Percentiles rank a stretch among this genome's conserved stretches.
These are phyloP conservation scores for Metarhizium rileyi DNA, from an alignment of 2,329 filamentous ascomycete genomes.

Conservation along the genomic window DNA sequence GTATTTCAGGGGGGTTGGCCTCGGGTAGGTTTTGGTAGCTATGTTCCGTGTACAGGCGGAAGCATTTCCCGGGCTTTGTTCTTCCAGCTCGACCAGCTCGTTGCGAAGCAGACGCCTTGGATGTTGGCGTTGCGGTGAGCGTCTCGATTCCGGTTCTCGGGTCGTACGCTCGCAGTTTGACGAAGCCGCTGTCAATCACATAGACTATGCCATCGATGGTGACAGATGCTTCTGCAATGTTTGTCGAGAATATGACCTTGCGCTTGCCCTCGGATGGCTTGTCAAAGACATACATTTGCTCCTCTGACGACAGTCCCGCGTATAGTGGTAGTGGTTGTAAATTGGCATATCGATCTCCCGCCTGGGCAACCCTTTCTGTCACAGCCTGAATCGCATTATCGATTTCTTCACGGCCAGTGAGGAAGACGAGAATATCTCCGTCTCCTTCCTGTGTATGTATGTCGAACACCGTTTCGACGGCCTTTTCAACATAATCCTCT, in stretches of 20 bases:
- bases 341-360: constrained; percentile 29
- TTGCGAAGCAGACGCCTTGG: constrained; percentile 87
- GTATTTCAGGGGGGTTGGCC: constrained; percentile 78
- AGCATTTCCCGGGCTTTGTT: constrained; percentile 87
- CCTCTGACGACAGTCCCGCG: constrained; percentile 77
- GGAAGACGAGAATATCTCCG: constrained; percentile 83
- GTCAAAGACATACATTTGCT: constrained; percentile 94
- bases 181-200: constrained; percentile 83
- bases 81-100: constrained; percentile 83
- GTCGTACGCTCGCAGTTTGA: constrained; percentile 81
- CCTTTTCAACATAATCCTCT: constrained; percentile 79
- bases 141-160: constrained; percentile 80
- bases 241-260: constrained; percentile 89
- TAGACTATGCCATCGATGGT: constrained; percentile 89
- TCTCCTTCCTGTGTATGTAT: constrained; percentile 74
- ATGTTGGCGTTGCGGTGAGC: constrained; percentile 70
- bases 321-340: constrained; percentile 61
- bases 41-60: constrained; percentile 78
- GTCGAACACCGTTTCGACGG: constrained; percentile 74
- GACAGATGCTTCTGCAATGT: constrained; percentile 92
- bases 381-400: constrained; percentile 72
- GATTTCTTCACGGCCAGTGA: constrained; percentile 91
- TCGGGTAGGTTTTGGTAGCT: constrained; percentile 56
- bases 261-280: constrained; percentile 69
- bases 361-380: constrained; percentile 56